Percentiles rank a stretch among this genome's conserved stretches.
Evolutionary conservation across 352 stramenopile genomes (phyloP).

Genomic region (Globisporangium canariense): DNA sequence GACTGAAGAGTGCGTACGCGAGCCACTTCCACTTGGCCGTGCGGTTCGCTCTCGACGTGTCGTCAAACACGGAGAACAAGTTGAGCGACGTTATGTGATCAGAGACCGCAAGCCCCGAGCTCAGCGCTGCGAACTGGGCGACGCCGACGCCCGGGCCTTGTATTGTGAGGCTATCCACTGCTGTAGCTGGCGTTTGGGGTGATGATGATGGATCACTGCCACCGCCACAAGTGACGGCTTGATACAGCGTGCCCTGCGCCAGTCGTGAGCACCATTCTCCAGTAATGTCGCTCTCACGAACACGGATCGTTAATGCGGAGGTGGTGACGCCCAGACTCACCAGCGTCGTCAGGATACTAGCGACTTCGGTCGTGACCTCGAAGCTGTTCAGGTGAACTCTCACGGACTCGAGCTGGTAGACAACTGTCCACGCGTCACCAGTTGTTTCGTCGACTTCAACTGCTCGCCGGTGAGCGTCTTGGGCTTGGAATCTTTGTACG

Average conservation of each 20-base stretch:
- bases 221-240: neutral
- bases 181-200: neutral
- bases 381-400: slow-evolving; percentile 11
- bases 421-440: neutral
- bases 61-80: slow-evolving; percentile 10
- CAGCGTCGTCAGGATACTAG: neutral
- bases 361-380: slow-evolving; percentile 6
- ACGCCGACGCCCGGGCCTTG: neutral
- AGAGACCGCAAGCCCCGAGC: neutral
- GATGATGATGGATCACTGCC: neutral
- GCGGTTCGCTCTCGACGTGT: slow-evolving; percentile 2
- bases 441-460: neutral
- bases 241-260: slow-evolving; percentile 2
- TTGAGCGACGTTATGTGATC: neutral
- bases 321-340: slow-evolving; percentile 1
- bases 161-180: slow-evolving; percentile 1
- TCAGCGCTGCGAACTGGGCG: slow-evolving; percentile 1
- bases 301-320: neutral
- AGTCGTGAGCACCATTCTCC: neutral
- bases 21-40: slow-evolving; percentile 29
- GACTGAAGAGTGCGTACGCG: slow-evolving; percentile 29
- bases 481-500: neutral
- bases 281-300: slow-evolving; percentile 4
- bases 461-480: neutral
- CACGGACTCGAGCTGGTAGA: neutral